Conservation (phyloP, 2,329 filamentous ascomycete species). For the Paraphoma sp. region DNA sequence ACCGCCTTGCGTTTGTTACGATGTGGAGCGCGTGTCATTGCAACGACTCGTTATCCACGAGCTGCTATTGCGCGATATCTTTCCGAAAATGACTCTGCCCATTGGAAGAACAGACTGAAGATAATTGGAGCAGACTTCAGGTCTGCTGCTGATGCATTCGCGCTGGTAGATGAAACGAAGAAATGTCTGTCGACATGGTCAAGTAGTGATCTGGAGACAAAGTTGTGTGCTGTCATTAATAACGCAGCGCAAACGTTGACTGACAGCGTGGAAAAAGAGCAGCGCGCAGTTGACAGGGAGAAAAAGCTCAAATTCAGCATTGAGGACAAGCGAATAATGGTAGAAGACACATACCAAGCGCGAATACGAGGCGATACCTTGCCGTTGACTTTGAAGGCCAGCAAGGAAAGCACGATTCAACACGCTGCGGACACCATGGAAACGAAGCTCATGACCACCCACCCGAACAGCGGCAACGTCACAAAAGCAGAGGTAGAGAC, state of each 20-base stretch:
- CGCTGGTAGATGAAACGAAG: conserved; percentile 11
- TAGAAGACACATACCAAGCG: conserved; percentile 8
- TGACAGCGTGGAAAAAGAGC: conserved; percentile 15
- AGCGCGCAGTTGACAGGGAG: conserved; percentile 5
- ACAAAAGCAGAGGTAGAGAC: conserved; percentile 1
- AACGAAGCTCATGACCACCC: background rate
- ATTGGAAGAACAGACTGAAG: conserved; percentile 7
- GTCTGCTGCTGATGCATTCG: conserved; percentile 9
- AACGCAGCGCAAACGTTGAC: conserved; percentile 22
- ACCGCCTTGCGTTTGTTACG: conserved; percentile 13
- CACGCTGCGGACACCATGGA: background rate
- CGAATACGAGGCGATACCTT: conserved; percentile 8
- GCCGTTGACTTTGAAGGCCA: conserved; percentile 1
- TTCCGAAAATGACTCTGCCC: conserved; percentile 5
- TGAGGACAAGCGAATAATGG: background rate
- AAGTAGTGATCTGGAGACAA: conserved; percentile 3
- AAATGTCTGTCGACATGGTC: conserved; percentile 8
- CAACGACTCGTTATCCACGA: conserved; percentile 12
- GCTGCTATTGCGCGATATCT: conserved; percentile 14
- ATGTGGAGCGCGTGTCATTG: conserved; percentile 16
- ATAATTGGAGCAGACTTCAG: conserved; percentile 14
- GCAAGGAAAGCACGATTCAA: background rate
- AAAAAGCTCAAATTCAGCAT: background rate
- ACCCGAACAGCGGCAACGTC: background rate
- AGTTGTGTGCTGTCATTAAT: conserved; percentile 10